Percentiles rank a stretch among this genome's conserved stretches.
Evolutionary conservation across 2,329 filamentous ascomycete genomes (phyloP).

Genomic region (Phaeophleospora eucalypticola): DNA sequence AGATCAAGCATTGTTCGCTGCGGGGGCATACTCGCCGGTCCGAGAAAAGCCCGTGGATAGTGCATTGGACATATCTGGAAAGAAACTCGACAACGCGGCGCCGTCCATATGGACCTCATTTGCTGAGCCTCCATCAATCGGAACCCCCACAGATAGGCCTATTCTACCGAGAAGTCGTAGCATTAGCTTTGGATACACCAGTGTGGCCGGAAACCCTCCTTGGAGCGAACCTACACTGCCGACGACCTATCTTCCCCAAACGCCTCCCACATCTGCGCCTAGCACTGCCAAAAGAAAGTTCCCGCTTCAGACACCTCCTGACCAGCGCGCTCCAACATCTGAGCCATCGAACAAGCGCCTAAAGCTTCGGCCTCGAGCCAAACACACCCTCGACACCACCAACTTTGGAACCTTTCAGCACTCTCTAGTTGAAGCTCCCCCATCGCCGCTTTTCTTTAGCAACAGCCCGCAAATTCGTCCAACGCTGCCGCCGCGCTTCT

Average conservation of each 20-base stretch:
- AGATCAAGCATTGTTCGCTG: too few species aligned
- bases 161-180: not conserved
- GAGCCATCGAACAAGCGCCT: constrained; percentile 19
- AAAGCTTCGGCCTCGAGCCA: constrained; percentile 17
- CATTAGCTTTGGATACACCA: not conserved
- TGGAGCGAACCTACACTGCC: not conserved
- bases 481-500: constrained; percentile 52
- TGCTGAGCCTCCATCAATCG: constrained; percentile 8
- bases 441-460: constrained; percentile 53
- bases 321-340: constrained; percentile 8
- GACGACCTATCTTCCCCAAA: not conserved
- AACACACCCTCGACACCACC: constrained; percentile 29
- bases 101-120: constrained; percentile 22
- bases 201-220: not conserved
- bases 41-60: too few species aligned
- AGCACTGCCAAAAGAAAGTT: constrained; percentile 17
- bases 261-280: constrained; percentile 8
- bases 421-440: constrained; percentile 27
- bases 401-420: constrained; percentile 26
- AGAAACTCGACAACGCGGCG: too few species aligned
- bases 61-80: too few species aligned
- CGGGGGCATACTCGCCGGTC: too few species aligned
- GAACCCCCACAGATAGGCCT: not conserved
- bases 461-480: constrained; percentile 42
- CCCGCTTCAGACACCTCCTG: constrained; percentile 3